phyloP scores from a whole-genome alignment of 495 filamentous ascomycete genomes.

The Hapsidospora chrysogenum region DNA sequence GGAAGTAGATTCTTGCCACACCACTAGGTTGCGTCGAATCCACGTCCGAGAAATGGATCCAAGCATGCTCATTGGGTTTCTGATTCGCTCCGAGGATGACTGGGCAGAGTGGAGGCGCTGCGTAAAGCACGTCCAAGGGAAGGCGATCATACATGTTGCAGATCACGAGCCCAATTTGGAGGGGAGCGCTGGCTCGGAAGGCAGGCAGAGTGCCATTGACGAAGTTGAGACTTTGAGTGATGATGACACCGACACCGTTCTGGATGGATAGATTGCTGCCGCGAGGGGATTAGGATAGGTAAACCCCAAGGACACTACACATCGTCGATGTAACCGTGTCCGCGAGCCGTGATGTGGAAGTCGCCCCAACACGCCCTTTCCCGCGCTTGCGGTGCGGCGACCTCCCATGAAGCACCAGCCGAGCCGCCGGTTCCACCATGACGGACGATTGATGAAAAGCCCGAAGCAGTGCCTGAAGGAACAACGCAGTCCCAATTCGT shows the following conservation, averaged over 20 bases:
- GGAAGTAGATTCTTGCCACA: constrained; percentile 76
- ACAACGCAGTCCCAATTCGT: too few relatives aligned
- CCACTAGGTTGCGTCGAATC: constrained; percentile 62
- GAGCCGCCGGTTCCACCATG: too few relatives aligned
- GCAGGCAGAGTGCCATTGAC: constrained; percentile 56
- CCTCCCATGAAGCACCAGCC: too few relatives aligned
- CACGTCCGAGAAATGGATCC: constrained; percentile 91
- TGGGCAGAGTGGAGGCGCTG: constrained; percentile 67
- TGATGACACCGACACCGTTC: constrained; percentile 20
- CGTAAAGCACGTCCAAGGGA: constrained; percentile 54
- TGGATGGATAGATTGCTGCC: too few relatives aligned
- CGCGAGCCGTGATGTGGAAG: too few relatives aligned
- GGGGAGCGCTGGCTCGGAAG: constrained; percentile 31
- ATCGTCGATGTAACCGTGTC: too few relatives aligned
- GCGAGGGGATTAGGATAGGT: too few relatives aligned
- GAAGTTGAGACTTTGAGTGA: constrained; percentile 67
- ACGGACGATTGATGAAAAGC: too few relatives aligned
- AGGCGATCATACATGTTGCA: constrained; percentile 68
- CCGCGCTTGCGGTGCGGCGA: too few relatives aligned
- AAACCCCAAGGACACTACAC: too few relatives aligned
- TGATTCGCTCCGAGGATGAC: constrained; percentile 67
- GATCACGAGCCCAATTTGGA: constrained; percentile 41
- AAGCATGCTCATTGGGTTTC: constrained; percentile 95
- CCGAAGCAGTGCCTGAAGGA: too few relatives aligned
- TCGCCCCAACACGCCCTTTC: too few relatives aligned